Evolutionary conservation across 192 early-diverging fungal species (phyloP).

Genomic region (Funneliformis mosseae): DNA sequence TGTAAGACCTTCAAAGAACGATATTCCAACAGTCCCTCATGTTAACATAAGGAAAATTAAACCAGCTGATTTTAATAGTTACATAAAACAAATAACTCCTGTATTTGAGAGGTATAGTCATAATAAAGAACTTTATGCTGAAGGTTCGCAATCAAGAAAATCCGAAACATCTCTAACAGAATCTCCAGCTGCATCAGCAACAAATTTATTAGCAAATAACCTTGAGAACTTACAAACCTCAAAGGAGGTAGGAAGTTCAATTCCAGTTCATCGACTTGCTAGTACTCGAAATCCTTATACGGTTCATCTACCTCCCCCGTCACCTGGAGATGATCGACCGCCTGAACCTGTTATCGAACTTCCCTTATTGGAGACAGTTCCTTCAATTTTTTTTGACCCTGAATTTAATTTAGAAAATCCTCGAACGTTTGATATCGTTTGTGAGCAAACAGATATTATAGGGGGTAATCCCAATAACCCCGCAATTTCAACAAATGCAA

Average conservation of each 20-base stretch:
- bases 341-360: conserved; percentile 51
- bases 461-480: conserved; percentile 45
- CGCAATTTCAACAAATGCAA: conserved; percentile 61
- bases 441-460: conserved; percentile 70
- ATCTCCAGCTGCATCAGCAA: conserved; percentile 53
- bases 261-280: conserved; percentile 54
- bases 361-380: conserved; percentile 82
- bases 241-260: conserved; percentile 45
- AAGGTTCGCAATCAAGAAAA: conserved; percentile 36
- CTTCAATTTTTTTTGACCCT: conserved; percentile 83
- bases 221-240: conserved; percentile 43
- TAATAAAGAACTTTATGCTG: conserved; percentile 50
- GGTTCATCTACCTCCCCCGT: conserved; percentile 39
- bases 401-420: conserved; percentile 90
- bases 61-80: conserved; percentile 82
- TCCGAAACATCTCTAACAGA: conserved; percentile 50
- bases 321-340: conserved; percentile 46
- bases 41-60: conserved; percentile 69
- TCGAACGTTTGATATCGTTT: conserved; percentile 82
- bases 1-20: conserved; percentile 54
- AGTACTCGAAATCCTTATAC: conserved; percentile 56
- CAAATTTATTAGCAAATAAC: conserved; percentile 47
- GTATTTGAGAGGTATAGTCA: conserved; percentile 82
- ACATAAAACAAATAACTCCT: conserved; percentile 69
- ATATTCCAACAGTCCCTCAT: conserved; percentile 60